Conservation (phyloP, 768 basidiomycete genomes). For the Calocybe cyanea region DNA sequence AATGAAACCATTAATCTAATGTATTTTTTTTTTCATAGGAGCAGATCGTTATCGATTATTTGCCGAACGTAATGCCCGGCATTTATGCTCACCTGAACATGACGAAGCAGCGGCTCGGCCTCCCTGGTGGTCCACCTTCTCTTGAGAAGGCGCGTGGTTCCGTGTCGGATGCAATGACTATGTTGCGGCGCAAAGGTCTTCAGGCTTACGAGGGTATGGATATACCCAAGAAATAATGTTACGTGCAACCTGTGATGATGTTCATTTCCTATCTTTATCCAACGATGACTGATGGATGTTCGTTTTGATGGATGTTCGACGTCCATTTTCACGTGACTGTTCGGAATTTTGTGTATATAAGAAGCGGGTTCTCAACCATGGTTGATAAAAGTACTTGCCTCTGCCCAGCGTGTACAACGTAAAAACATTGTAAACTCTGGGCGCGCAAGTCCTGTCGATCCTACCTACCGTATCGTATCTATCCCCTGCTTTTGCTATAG, state of each 20-base stretch:
- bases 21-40: constrained; percentile 39
- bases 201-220: constrained; percentile 19
- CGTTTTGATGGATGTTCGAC: too few species aligned
- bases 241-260: background rate
- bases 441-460: background rate
- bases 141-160: constrained; percentile 61
- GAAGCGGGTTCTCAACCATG: background rate
- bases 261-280: constrained; percentile 1
- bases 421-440: constrained; percentile 6
- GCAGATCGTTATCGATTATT: constrained; percentile 78
- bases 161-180: constrained; percentile 74
- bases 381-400: constrained; percentile 6
- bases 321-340: background rate
- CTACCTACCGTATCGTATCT: background rate
- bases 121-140: constrained; percentile 67
- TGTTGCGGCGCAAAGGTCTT: constrained; percentile 47
- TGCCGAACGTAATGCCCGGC: constrained; percentile 75
- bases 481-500: background rate
- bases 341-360: background rate
- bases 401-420: constrained; percentile 5
- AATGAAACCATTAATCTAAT: background rate
- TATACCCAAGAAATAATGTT: constrained; percentile 13
- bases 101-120: constrained; percentile 73
- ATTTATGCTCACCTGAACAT: constrained; percentile 74
- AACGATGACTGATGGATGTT: background rate